phyloP scores from a whole-genome alignment of 257 asterid genomes.

The Solanum virginianum region DNA sequence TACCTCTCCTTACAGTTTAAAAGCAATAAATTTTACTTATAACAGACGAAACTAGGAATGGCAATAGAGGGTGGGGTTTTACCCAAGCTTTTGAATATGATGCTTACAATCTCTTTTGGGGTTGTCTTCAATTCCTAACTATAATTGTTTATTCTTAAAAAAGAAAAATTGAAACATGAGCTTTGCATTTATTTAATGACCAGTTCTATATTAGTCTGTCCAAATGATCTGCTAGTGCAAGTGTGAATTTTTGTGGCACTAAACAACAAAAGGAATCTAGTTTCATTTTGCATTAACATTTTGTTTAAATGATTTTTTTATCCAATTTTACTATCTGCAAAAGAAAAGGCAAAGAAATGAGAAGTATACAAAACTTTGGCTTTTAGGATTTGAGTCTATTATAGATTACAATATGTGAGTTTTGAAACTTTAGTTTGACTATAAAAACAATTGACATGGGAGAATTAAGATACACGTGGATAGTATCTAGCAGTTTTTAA shows the following conservation, averaged over 20 bases:
- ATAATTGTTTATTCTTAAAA: not conserved
- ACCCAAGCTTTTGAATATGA: not conserved
- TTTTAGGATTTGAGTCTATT: not conserved
- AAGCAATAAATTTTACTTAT: not conserved
- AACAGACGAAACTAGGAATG: not conserved
- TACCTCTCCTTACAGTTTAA: not conserved
- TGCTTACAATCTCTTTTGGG: not conserved
- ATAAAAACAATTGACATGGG: not conserved
- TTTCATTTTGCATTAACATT: not conserved
- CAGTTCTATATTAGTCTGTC: not conserved
- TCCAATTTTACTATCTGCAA: not conserved
- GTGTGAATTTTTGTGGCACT: not conserved
- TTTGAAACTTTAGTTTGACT: not conserved
- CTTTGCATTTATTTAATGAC: not conserved
- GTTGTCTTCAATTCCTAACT: not conserved
- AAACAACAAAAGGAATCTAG: not conserved
- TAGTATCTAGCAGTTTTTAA: too few relatives aligned
- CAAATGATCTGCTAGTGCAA: not conserved
- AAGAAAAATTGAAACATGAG: not conserved
- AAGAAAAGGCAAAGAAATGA: not conserved
- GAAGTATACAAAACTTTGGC: not conserved
- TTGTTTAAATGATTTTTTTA: not conserved
- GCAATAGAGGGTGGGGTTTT: not conserved
- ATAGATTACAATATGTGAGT: not conserved
- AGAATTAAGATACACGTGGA: too few relatives aligned